Evolutionary conservation across 768 basidiomycete species (phyloP).

Genomic region (Boletus rufocinnamomeus): DNA sequence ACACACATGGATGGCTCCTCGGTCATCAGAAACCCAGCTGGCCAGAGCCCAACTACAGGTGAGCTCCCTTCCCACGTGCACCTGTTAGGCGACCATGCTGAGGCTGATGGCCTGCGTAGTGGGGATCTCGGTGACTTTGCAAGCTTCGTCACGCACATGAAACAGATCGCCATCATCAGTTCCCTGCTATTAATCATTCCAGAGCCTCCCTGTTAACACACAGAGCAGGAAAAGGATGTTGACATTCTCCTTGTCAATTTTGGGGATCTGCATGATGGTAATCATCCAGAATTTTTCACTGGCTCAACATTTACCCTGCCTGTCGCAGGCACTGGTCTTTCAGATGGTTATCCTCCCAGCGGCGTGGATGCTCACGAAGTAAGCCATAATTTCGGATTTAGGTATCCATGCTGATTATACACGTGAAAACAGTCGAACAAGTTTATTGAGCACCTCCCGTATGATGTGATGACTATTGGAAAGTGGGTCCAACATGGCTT

Average conservation of each 20-base stretch:
- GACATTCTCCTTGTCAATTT: constrained; percentile 86
- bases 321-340: constrained; percentile 68
- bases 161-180: constrained; percentile 62
- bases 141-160: constrained; percentile 83
- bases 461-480: constrained; percentile 83
- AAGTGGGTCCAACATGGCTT: constrained; percentile 51
- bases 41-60: constrained; percentile 79
- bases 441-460: constrained; percentile 73
- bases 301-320: neutral
- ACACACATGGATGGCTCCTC: constrained; percentile 68
- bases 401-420: neutral
- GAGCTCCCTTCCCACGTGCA: constrained; percentile 14
- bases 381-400: constrained; percentile 16
- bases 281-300: neutral
- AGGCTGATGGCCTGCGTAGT: constrained; percentile 24
- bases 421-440: constrained; percentile 57
- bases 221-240: constrained; percentile 59
- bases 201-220: constrained; percentile 1
- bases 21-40: constrained; percentile 77
- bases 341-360: constrained; percentile 71
- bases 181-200: neutral
- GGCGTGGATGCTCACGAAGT: constrained; percentile 75
- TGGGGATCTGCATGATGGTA: constrained; percentile 77
- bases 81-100: neutral
- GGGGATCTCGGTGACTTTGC: constrained; percentile 81